These are phyloP conservation scores for Areca catechu DNA, from an alignment of 176 grass and related monocot species.

Conservation along the genomic window DNA sequence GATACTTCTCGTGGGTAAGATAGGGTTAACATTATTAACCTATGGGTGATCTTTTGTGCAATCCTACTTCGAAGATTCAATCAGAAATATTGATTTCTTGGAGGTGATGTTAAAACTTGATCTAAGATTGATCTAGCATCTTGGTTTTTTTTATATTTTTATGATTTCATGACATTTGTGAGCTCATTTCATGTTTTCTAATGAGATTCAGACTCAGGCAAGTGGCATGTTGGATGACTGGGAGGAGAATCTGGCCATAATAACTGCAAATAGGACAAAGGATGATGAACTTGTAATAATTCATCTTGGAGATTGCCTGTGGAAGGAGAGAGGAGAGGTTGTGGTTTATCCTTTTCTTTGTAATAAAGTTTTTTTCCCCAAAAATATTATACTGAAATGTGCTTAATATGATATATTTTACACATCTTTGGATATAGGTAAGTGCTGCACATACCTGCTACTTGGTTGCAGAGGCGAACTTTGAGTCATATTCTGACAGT, in stretches of 20 bases:
- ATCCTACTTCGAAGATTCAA: too few relatives aligned
- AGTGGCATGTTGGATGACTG: slow-evolving; percentile 87
- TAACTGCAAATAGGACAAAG: slow-evolving; percentile 95
- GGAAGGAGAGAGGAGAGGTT: slow-evolving; percentile 97
- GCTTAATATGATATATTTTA: slow-evolving; percentile 3
- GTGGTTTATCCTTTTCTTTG: slow-evolving; percentile 14
- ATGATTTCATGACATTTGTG: too few relatives aligned
- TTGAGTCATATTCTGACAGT: slow-evolving; percentile 71
- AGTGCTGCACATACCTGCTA: slow-evolving; percentile 94
- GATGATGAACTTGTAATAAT: slow-evolving; percentile 85
- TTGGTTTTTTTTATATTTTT: too few relatives aligned
- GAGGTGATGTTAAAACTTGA: not conserved
- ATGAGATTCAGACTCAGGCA: slow-evolving; percentile 14
- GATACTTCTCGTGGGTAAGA: too few relatives aligned
- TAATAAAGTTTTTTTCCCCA: not conserved
- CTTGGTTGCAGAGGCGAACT: slow-evolving; percentile 90
- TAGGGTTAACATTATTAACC: too few relatives aligned
- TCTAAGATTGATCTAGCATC: not conserved
- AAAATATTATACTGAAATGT: too few relatives aligned
- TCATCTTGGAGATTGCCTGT: slow-evolving; percentile 96
- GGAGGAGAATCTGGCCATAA: slow-evolving; percentile 98
- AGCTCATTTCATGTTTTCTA: not conserved
- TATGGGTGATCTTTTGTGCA: too few relatives aligned
- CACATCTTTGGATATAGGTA: slow-evolving; percentile 42
- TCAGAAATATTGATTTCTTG: too few relatives aligned